These are phyloP conservation scores for Blastocystis sp. DNA, from an alignment of 352 stramenopile genomes.

Conservation along the genomic window DNA sequence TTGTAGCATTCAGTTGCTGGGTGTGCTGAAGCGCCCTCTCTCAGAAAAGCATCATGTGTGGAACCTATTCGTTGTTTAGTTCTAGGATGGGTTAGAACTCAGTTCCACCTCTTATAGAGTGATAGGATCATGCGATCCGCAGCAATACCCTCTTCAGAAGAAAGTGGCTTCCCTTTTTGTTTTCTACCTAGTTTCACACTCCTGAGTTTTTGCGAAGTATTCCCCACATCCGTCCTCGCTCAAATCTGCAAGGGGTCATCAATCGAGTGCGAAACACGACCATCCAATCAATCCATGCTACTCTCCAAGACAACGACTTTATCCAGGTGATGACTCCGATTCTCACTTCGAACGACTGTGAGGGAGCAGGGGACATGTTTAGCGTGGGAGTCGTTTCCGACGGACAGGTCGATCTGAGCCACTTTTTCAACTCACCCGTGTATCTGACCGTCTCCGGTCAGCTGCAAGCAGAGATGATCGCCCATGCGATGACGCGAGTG, in stretches of 20 bases:
- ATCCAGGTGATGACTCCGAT: slow-evolving; percentile 88
- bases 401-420: slow-evolving; percentile 64
- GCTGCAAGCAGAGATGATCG: slow-evolving; percentile 87
- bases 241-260: slow-evolving; percentile 73
- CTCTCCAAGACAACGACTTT: slow-evolving; percentile 84
- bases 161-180: slow-evolving; percentile 71
- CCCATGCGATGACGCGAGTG: slow-evolving; percentile 80
- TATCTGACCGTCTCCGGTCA: slow-evolving; percentile 91
- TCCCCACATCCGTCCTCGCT: slow-evolving; percentile 82
- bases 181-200: slow-evolving; percentile 29
- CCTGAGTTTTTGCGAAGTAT: slow-evolving; percentile 81
- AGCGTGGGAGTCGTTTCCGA: not conserved
- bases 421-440: slow-evolving; percentile 74
- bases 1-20: not conserved
- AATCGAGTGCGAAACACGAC: slow-evolving; percentile 85
- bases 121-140: not conserved
- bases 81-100: slow-evolving; percentile 41
- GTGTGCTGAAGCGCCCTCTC: not conserved
- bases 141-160: slow-evolving; percentile 73
- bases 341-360: slow-evolving; percentile 90
- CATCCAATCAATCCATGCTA: slow-evolving; percentile 83
- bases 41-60: not conserved
- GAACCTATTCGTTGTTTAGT: not conserved
- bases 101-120: slow-evolving; percentile 1
- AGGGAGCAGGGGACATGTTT: slow-evolving; percentile 86